Conservation (phyloP, 208 protist genomes). For the Trypanosomatidae sp. region DNA sequence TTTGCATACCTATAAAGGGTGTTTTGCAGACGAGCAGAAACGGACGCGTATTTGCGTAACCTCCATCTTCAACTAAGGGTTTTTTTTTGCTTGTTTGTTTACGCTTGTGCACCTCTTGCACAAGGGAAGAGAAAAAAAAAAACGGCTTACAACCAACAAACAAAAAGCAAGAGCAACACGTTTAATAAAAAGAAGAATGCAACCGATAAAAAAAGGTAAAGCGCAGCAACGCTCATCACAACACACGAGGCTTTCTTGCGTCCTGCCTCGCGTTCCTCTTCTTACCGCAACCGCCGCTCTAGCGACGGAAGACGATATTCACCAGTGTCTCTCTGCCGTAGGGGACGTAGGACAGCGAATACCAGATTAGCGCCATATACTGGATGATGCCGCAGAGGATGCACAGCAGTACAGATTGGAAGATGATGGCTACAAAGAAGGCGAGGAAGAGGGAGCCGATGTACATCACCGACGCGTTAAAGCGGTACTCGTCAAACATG, state of each 20-base stretch:
- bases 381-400: conserved; percentile 73
- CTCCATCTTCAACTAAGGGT: too few relatives aligned
- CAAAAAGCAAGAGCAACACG: not conserved
- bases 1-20: too few relatives aligned
- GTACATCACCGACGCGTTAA: conserved; percentile 65
- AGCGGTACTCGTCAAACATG: conserved; percentile 91
- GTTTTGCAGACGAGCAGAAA: too few relatives aligned
- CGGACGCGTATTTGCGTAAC: too few relatives aligned
- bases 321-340: conserved; percentile 74
- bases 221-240: too few relatives aligned
- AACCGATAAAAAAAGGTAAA: too few relatives aligned
- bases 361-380: conserved; percentile 86
- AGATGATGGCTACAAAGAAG: conserved; percentile 64
- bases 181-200: not conserved
- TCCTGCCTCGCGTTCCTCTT: too few relatives aligned
- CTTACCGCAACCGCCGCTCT: not conserved
- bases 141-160: too few relatives aligned
- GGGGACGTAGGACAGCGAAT: conserved; percentile 90
- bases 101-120: too few relatives aligned
- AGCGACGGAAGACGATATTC: conserved; percentile 39
- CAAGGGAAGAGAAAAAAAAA: too few relatives aligned
- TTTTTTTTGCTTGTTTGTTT: too few relatives aligned
- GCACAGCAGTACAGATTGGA: conserved; percentile 66
- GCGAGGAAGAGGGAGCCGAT: conserved; percentile 70
- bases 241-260: too few relatives aligned